Conservation (phyloP, 2,329 filamentous ascomycete genomes). For the Cladobotryum mycophilum region DNA sequence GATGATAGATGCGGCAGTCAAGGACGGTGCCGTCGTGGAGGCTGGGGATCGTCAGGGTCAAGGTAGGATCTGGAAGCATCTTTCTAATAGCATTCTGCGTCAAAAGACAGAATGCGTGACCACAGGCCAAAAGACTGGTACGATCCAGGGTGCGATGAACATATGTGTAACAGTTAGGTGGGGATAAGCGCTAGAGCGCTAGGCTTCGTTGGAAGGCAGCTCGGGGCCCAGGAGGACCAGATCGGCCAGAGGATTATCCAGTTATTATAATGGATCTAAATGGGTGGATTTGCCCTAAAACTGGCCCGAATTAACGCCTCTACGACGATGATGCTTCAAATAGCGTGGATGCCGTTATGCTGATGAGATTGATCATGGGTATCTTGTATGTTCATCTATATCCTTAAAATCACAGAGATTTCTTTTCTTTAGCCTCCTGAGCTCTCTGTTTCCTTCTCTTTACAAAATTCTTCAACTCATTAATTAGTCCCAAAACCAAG, state of each 20-base stretch:
- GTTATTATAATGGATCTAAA: no score
- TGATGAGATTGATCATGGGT: neutral
- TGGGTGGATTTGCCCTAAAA: no score
- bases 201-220: no score
- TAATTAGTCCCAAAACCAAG: slow-evolving; percentile 73
- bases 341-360: neutral
- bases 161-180: no score
- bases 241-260: no score
- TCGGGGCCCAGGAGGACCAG: no score
- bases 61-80: slow-evolving; percentile 51
- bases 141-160: neutral
- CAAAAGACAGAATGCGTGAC: neutral
- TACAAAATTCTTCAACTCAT: slow-evolving; percentile 65
- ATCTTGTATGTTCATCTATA: slow-evolving; percentile 8
- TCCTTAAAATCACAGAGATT: slow-evolving; percentile 22
- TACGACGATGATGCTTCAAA: no score
- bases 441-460: slow-evolving; percentile 40
- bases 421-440: slow-evolving; percentile 34
- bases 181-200: no score
- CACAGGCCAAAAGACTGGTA: neutral
- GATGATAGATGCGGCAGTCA: slow-evolving; percentile 79
- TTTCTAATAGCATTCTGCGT: slow-evolving; percentile 15
- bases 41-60: slow-evolving; percentile 75
- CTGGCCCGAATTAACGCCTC: neutral
- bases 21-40: slow-evolving; percentile 70